phyloP scores from a whole-genome alignment of 768 basidiomycete species.

The Serendipita sp. region DNA sequence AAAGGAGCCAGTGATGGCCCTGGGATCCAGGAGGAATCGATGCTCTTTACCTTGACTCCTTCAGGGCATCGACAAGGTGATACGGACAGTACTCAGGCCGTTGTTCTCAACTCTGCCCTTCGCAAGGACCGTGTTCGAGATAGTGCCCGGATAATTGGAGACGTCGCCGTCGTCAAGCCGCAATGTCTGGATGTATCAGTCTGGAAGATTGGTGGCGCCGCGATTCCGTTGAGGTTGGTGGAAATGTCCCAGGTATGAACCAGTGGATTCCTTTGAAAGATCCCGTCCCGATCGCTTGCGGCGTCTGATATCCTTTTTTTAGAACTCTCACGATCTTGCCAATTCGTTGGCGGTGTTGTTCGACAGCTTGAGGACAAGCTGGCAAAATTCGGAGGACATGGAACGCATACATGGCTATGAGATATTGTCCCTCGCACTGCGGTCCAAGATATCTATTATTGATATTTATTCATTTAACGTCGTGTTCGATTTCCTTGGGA shows the following conservation, averaged over 20 bases:
- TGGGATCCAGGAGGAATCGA: conserved; percentile 13
- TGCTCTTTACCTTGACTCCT: conserved; percentile 14
- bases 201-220: conserved; percentile 73
- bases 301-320: too few relatives aligned
- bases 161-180: conserved; percentile 45
- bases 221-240: conserved; percentile 54
- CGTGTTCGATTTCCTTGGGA: conserved; percentile 71
- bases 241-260: conserved; percentile 60
- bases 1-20: conserved; percentile 33
- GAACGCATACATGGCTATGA: conserved; percentile 83
- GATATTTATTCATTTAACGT: conserved; percentile 71
- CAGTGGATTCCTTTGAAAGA: conserved; percentile 6
- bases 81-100: not conserved
- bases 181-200: conserved; percentile 56
- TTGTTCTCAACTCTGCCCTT: not conserved
- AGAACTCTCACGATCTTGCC: conserved; percentile 68
- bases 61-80: not conserved
- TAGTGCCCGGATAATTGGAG: conserved; percentile 23
- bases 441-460: conserved; percentile 55
- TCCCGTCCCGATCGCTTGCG: not conserved
- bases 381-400: conserved; percentile 94
- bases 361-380: conserved; percentile 67
- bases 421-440: conserved; percentile 57
- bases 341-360: conserved; percentile 54
- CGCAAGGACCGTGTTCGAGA: not conserved